phyloP scores from a whole-genome alignment of 2,329 filamentous ascomycete species.

The Fusarium phyllophilum region DNA sequence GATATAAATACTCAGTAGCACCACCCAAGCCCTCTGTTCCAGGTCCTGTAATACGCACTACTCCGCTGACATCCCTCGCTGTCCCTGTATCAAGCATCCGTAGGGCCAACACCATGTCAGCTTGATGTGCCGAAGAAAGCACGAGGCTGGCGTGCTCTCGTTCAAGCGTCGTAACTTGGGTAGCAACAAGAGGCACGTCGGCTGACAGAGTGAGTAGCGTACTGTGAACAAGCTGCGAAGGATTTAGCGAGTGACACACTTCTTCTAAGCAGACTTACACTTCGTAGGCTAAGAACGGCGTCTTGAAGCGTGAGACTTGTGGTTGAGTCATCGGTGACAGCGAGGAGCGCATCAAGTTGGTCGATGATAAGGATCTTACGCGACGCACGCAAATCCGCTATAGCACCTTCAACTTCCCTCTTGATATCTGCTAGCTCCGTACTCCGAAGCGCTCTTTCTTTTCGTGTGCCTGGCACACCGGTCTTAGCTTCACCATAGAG shows the following conservation, averaged over 20 bases:
- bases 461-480: not conserved
- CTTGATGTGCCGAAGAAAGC: constrained; percentile 78
- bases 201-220: constrained; percentile 76
- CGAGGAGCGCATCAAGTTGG: constrained; percentile 72
- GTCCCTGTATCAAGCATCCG: constrained; percentile 85
- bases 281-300: constrained; percentile 67
- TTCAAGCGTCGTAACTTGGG: constrained; percentile 72
- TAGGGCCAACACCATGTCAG: constrained; percentile 75
- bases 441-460: constrained; percentile 44
- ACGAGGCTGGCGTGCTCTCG: constrained; percentile 76
- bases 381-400: constrained; percentile 48
- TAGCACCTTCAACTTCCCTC: constrained; percentile 52
- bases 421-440: constrained; percentile 51
- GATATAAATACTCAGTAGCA: constrained; percentile 82
- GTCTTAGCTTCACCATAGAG: constrained; percentile 56
- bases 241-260: not conserved
- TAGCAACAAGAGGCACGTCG: constrained; percentile 75
- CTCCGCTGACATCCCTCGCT: constrained; percentile 91
- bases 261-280: constrained; percentile 61
- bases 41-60: constrained; percentile 75
- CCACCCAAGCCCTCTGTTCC: constrained; percentile 50
- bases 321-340: constrained; percentile 61
- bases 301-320: constrained; percentile 61
- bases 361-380: constrained; percentile 71
- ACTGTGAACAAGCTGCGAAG: constrained; percentile 67